Evolutionary conservation across 192 early-diverging fungal species (phyloP).

Genomic region (Backusella macrospora): DNA sequence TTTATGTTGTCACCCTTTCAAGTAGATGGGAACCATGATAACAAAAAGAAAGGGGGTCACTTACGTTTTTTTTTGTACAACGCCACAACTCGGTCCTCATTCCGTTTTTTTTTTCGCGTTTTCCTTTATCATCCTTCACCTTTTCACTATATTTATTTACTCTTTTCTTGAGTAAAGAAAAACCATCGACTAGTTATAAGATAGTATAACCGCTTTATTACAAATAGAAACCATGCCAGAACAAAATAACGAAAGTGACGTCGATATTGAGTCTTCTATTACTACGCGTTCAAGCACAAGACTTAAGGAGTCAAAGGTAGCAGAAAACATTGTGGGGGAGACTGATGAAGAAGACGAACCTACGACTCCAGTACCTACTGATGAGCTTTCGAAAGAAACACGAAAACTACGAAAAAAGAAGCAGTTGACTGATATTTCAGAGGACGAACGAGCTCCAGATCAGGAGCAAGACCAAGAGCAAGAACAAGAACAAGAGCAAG

Average conservation of each 20-base stretch:
- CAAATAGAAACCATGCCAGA: background rate
- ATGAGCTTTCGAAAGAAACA: slow-evolving; percentile 26
- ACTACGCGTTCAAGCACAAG: background rate
- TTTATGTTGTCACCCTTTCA: too few relatives aligned
- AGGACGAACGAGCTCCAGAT: background rate
- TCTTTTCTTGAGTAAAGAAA: background rate
- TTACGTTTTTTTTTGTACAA: background rate
- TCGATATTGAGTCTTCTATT: slow-evolving; percentile 11
- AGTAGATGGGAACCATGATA: background rate
- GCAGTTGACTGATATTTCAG: background rate
- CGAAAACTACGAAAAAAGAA: slow-evolving; percentile 39
- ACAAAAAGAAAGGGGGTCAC: background rate
- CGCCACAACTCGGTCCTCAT: background rate
- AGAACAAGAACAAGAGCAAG: background rate
- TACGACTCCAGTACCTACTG: background rate
- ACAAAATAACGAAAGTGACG: slow-evolving; percentile 11
- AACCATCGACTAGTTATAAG: background rate
- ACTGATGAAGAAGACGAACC: slow-evolving; percentile 11
- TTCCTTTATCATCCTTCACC: background rate
- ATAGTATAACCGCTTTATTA: background rate
- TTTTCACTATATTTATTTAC: background rate
- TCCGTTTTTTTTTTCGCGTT: background rate
- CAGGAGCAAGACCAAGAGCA: background rate
- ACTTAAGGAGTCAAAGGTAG: background rate
- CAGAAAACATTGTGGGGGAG: background rate